Conservation (phyloP, 495 filamentous ascomycete species). For the Penicillium egyptiacum region DNA sequence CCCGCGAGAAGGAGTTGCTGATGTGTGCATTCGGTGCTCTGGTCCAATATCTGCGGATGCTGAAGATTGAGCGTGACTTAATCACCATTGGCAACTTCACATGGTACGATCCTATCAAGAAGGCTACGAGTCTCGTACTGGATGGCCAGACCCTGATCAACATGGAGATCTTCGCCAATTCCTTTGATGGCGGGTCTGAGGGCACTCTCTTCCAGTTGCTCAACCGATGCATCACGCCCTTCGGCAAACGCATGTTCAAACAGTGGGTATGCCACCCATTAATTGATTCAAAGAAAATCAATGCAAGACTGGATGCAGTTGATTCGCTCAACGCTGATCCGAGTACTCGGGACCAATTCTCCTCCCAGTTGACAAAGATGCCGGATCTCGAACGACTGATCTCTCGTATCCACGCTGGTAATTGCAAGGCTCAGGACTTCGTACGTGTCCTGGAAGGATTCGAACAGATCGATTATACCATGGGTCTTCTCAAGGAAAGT, state of each 20-base stretch:
- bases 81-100: constrained; percentile 88
- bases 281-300: constrained; percentile 80
- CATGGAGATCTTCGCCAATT: constrained; percentile 94
- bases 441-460: constrained; percentile 94
- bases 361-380: constrained; percentile 80
- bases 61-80: constrained; percentile 87
- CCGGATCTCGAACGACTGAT: constrained; percentile 94
- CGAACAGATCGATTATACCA: constrained; percentile 92
- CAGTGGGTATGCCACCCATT: constrained; percentile 98
- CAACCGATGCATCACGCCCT: constrained; percentile 94
- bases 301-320: constrained; percentile 93
- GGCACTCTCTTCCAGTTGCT: constrained; percentile 89
- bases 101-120: constrained; percentile 91
- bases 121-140: constrained; percentile 86
- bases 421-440: constrained; percentile 87
- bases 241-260: constrained; percentile 93
- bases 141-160: constrained; percentile 98
- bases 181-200: constrained; percentile 76
- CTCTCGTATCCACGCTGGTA: constrained; percentile 88
- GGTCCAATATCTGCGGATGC: constrained; percentile 77
- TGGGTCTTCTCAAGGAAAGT: constrained; percentile 70
- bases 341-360: constrained; percentile 76
- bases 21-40: constrained; percentile 95
- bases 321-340: constrained; percentile 85
- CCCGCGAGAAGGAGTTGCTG: constrained; percentile 73